Evolutionary conservation across 805 yeast species (phyloP).

Genomic region (Saturnispora serradocipensis): DNA sequence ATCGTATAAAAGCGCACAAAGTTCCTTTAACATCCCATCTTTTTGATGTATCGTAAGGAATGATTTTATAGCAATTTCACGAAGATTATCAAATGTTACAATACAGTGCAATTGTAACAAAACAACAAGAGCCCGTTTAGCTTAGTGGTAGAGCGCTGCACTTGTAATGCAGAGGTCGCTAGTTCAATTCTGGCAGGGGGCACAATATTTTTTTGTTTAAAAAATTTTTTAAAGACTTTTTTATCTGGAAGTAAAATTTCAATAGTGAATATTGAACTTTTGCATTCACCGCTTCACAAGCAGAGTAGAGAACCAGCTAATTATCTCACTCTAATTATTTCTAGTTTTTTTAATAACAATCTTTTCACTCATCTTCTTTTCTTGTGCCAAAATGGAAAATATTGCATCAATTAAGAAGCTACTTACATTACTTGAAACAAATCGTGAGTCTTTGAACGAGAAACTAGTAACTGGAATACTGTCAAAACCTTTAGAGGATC

Average conservation of each 20-base stretch:
- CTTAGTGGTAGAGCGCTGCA: slow-evolving; percentile 99
- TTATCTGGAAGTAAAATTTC: neutral
- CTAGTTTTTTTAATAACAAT: neutral
- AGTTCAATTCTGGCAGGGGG: slow-evolving; percentile 87
- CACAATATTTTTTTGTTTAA: slow-evolving; percentile 29
- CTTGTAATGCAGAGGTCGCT: slow-evolving; percentile 98
- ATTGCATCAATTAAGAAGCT: slow-evolving; percentile 7
- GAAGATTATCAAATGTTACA: no score
- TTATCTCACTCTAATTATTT: neutral
- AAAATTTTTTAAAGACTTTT: slow-evolving; percentile 4
- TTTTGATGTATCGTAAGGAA: no score
- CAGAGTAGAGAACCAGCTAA: neutral
- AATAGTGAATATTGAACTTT: neutral
- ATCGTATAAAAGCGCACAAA: no score
- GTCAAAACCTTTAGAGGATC: slow-evolving; percentile 10
- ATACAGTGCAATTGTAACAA: neutral
- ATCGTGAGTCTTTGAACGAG: neutral
- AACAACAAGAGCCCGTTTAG: slow-evolving; percentile 64
- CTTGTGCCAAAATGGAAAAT: slow-evolving; percentile 9
- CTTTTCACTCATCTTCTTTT: no score
- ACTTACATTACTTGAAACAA: neutral
- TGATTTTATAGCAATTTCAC: no score
- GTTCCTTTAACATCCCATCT: no score
- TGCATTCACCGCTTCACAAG: neutral
- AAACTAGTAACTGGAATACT: neutral